Percentiles rank a stretch among this genome's conserved stretches.
Evolutionary conservation across 345 rosid genomes (phyloP).

Genomic region (Eucalyptus lansdowneana): DNA sequence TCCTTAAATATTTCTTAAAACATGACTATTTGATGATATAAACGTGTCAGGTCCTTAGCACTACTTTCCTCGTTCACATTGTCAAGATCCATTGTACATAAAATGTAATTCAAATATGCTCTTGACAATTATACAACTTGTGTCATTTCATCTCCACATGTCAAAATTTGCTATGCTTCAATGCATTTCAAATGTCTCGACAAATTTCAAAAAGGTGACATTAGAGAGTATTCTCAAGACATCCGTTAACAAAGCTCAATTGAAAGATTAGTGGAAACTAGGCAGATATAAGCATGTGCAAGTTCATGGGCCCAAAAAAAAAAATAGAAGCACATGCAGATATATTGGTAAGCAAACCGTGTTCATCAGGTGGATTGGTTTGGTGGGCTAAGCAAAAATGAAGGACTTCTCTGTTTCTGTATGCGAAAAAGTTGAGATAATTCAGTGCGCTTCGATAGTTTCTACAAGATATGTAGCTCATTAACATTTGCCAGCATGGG

Average conservation of each 20-base stretch:
- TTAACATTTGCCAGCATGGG: background rate
- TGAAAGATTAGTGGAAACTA: background rate
- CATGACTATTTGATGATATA: background rate
- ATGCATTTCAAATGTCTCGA: too few species aligned
- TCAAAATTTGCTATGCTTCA: background rate
- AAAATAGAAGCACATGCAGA: background rate
- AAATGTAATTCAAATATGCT: too few species aligned
- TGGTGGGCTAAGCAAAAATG: background rate
- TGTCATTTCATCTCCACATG: background rate
- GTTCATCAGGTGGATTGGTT: background rate
- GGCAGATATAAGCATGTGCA: background rate
- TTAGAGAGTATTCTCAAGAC: background rate
- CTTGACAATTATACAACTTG: background rate
- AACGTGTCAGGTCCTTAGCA: background rate
- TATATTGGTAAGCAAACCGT: background rate
- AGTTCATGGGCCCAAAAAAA: background rate
- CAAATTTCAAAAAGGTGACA: background rate
- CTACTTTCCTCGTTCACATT: background rate
- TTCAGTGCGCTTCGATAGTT: background rate
- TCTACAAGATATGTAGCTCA: background rate
- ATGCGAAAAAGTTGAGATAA: background rate
- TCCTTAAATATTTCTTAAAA: background rate
- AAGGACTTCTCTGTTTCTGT: background rate
- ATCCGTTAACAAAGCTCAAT: background rate
- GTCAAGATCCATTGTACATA: background rate